phyloP scores from a whole-genome alignment of 257 asterid genomes.

The Solanum ossicruentum region DNA sequence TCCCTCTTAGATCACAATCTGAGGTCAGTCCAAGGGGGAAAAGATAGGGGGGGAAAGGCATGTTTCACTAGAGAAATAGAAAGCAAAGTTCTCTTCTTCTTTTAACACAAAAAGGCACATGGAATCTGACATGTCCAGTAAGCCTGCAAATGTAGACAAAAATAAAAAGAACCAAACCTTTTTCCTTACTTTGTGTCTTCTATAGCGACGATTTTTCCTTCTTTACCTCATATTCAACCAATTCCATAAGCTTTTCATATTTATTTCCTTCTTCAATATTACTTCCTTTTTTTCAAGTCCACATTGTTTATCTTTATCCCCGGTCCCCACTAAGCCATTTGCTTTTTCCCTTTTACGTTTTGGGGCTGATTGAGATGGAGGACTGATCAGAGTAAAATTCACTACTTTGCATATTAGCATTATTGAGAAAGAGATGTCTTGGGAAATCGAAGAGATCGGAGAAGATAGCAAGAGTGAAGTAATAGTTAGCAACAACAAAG shows the following conservation, averaged over 20 bases:
- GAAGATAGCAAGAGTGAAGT: constrained; percentile 41
- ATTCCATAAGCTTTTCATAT: background rate
- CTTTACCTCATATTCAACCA: background rate
- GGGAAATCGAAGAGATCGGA: constrained; percentile 61
- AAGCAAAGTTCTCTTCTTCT: background rate
- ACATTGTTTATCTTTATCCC: background rate
- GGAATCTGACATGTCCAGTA: background rate
- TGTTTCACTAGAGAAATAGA: background rate
- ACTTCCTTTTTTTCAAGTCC: background rate
- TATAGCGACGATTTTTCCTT: background rate
- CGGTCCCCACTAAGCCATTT: background rate
- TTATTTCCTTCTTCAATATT: background rate
- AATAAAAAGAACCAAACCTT: background rate
- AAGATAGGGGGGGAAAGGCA: background rate
- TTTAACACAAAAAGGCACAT: background rate
- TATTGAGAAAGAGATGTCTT: constrained; percentile 17
- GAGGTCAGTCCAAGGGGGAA: background rate
- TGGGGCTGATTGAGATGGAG: background rate
- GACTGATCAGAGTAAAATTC: background rate
- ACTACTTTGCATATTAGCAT: background rate
- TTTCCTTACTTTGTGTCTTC: background rate
- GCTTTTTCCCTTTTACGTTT: background rate
- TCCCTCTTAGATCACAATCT: background rate
- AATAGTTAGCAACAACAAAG: background rate
- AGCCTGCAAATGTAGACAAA: constrained; percentile 1